Evolutionary conservation across 2,329 filamentous ascomycete species (phyloP).

Genomic region (Fonsecaea multimorphosa): DNA sequence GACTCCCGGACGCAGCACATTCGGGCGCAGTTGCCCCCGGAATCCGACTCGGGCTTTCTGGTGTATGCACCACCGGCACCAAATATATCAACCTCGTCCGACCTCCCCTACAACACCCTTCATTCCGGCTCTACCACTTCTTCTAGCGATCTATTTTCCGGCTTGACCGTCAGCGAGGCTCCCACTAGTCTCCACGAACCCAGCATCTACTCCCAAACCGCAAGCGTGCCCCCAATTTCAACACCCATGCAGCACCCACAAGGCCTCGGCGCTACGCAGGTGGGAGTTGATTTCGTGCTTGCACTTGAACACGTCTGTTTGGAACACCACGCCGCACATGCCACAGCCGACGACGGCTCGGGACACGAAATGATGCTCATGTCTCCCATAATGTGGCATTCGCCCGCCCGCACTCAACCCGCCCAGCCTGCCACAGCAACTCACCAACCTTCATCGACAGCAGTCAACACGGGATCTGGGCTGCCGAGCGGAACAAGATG

Average conservation of each 20-base stretch:
- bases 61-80: neutral
- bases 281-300: conserved; percentile 44
- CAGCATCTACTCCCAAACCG: conserved; percentile 19
- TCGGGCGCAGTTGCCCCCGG: conserved; percentile 27
- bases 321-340: conserved; percentile 35
- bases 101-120: conserved; percentile 13
- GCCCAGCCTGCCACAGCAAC: neutral
- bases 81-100: conserved; percentile 11
- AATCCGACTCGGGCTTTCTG: conserved; percentile 6
- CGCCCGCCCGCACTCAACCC: conserved; percentile 28
- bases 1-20: conserved; percentile 26
- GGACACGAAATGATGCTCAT: conserved; percentile 43
- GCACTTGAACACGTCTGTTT: conserved; percentile 43
- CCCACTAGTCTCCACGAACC: conserved; percentile 12
- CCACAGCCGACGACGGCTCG: conserved; percentile 29
- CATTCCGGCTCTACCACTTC: conserved; percentile 21
- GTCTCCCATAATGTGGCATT: conserved; percentile 40
- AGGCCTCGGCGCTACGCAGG: conserved; percentile 41
- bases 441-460: neutral
- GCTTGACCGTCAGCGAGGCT: conserved; percentile 26
- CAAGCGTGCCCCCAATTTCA: conserved; percentile 1
- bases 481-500: conserved; percentile 36
- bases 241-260: conserved; percentile 38
- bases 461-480: conserved; percentile 13
- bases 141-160: conserved; percentile 14